These are phyloP conservation scores for Pleomassaria siparia DNA, from an alignment of 2,329 filamentous ascomycete genomes.

Conservation along the genomic window DNA sequence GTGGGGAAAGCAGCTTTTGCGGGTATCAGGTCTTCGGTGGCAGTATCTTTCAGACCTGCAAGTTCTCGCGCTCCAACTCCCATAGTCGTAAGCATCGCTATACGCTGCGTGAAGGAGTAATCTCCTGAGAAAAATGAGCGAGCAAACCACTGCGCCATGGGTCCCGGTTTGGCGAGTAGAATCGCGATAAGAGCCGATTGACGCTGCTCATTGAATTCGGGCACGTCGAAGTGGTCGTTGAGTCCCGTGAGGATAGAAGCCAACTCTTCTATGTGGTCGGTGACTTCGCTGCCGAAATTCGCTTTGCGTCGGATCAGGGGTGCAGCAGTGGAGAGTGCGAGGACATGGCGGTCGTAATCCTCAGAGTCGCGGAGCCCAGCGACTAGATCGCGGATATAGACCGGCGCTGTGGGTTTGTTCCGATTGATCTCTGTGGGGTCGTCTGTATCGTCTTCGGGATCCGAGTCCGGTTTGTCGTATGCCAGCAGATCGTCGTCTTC, in stretches of 20 bases:
- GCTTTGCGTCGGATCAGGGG: constrained; percentile 84
- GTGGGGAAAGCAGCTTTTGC: constrained; percentile 67
- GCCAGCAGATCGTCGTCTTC: constrained; percentile 67
- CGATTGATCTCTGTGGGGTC: constrained; percentile 84
- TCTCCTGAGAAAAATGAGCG: constrained; percentile 89
- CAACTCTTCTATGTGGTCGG: constrained; percentile 79
- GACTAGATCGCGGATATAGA: constrained; percentile 88
- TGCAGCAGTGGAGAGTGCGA: constrained; percentile 77
- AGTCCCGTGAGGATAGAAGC: constrained; percentile 75
- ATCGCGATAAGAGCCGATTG: constrained; percentile 82
- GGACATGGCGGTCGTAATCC: constrained; percentile 78
- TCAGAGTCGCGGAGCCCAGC: constrained; percentile 77
- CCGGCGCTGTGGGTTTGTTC: constrained; percentile 79
- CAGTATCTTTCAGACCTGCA: constrained; percentile 68
- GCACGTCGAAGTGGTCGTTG: constrained; percentile 80
- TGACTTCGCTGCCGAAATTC: constrained; percentile 83
- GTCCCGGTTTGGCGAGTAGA: constrained; percentile 71
- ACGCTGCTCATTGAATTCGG: constrained; percentile 70
- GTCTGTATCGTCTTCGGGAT: constrained; percentile 88
- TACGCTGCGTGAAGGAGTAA: constrained; percentile 82
- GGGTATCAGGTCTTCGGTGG: constrained; percentile 49
- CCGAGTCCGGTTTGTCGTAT: constrained; percentile 84
- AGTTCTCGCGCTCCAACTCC: constrained; percentile 83
- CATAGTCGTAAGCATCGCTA: constrained; percentile 76
- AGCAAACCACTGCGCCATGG: constrained; percentile 82